Conservation (phyloP, 1,284 basidiomycete genomes). For the Cryptococcus amylolentus region DNA sequence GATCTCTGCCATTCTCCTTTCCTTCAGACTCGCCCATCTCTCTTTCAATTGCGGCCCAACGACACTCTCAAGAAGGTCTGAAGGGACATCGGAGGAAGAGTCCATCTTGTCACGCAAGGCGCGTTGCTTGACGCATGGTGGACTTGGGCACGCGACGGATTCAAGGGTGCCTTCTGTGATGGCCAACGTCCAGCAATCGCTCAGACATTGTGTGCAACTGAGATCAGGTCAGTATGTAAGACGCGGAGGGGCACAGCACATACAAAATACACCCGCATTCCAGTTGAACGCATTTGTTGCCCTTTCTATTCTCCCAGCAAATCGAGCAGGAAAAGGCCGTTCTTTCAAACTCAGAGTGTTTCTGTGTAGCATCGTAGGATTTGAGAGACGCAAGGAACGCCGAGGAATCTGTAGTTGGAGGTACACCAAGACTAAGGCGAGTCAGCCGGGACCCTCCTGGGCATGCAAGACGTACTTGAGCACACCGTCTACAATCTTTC, state of each 20-base stretch:
- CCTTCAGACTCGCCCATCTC: constrained; percentile 37
- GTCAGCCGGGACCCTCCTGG: not conserved
- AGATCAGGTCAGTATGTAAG: not conserved
- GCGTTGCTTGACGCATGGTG: constrained; percentile 40
- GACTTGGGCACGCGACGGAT: constrained; percentile 45
- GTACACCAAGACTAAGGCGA: constrained; percentile 16
- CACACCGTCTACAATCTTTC: constrained; percentile 4
- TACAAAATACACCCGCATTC: constrained; percentile 45
- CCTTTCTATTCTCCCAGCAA: constrained; percentile 47
- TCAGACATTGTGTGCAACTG: constrained; percentile 42
- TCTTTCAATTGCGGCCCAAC: constrained; percentile 32
- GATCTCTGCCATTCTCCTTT: constrained; percentile 39
- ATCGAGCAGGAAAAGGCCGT: constrained; percentile 46
- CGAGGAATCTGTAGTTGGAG: constrained; percentile 22
- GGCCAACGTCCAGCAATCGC: constrained; percentile 44
- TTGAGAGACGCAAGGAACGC: constrained; percentile 37
- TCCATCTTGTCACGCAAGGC: constrained; percentile 16
- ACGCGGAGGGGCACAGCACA: constrained; percentile 8
- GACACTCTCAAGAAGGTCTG: constrained; percentile 59
- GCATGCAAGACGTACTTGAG: constrained; percentile 17
- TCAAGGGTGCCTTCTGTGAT: constrained; percentile 45
- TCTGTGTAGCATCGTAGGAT: constrained; percentile 27
- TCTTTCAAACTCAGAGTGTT: constrained; percentile 34
- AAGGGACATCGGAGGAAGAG: constrained; percentile 54
- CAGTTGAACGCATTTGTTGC: constrained; percentile 38